These are phyloP conservation scores for Mycena maculata DNA, from an alignment of 768 basidiomycete genomes.

Conservation along the genomic window DNA sequence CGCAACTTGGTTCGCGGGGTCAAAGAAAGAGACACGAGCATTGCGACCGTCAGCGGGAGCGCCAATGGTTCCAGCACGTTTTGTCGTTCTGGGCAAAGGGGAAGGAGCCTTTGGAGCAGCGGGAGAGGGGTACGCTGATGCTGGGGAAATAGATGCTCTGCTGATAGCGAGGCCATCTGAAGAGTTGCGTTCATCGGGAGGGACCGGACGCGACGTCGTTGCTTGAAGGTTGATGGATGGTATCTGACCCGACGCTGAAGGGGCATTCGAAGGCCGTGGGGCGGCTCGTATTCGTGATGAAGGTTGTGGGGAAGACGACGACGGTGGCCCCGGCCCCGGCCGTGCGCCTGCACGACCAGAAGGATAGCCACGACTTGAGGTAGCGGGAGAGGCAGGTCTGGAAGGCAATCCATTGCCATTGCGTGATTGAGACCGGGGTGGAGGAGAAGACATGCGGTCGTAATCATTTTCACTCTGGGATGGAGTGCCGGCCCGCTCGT, in stretches of 20 bases:
- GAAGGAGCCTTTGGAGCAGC: slow-evolving; percentile 40
- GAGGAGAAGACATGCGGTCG: slow-evolving; percentile 38
- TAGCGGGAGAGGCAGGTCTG: slow-evolving; percentile 55
- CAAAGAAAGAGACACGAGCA: slow-evolving; percentile 84
- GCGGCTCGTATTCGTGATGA: slow-evolving; percentile 45
- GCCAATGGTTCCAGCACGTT: slow-evolving; percentile 22
- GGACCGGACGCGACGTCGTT: slow-evolving; percentile 25
- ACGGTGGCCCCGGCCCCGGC: slow-evolving; percentile 36
- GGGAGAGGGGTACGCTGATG: slow-evolving; percentile 41
- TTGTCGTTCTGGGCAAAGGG: slow-evolving; percentile 31
- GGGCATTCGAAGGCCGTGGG: slow-evolving; percentile 60
- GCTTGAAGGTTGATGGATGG: slow-evolving; percentile 37
- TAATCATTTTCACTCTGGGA: slow-evolving; percentile 40
- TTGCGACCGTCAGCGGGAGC: slow-evolving; percentile 60
- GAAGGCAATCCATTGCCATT: slow-evolving; percentile 43
- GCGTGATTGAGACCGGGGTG: slow-evolving; percentile 40
- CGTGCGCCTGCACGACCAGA: slow-evolving; percentile 26
- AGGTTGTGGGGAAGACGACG: slow-evolving; percentile 49
- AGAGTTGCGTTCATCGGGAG: slow-evolving; percentile 22
- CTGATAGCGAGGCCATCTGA: slow-evolving; percentile 38
- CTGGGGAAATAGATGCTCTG: slow-evolving; percentile 35
- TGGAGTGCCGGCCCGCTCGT: slow-evolving; percentile 39
- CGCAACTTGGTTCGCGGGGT: slow-evolving; percentile 78
- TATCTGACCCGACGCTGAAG: slow-evolving; percentile 50
- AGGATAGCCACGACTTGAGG: slow-evolving; percentile 40